Base-by-base conservation (phyloP, 2,329 filamentous ascomycete species). In the Pestalotiopsis sp. region DNA sequence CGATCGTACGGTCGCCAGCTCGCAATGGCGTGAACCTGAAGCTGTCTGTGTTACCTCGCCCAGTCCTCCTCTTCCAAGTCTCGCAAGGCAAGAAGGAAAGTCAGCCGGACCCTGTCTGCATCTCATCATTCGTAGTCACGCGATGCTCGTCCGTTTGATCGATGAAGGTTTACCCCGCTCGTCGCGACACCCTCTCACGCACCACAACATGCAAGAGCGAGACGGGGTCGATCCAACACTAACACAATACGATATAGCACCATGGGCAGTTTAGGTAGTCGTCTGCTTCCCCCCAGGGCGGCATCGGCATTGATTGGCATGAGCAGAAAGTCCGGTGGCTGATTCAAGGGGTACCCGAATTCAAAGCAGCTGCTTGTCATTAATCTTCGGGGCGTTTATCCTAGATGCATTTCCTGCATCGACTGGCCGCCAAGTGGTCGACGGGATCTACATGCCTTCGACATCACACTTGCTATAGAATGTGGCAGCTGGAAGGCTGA, bases 111-210 rank as follows among this genome's bases (percentile, higher is more conserved):
- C 45, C 45, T 52, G 45, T 52, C 45, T 52, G 45, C 45, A 52
- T 52, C 45, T 36, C 59, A 31, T 62, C 59, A 62, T 62, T 27
- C 36, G 59, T 56, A 66, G 64, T 66, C 64, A 66, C 64, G 64
- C 64, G 64, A 66, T 66, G 36, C 36, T 66, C 64, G 64, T 66
- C 64, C 64, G 64, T 66, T 66, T 36, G 45, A 58, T 58, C 20
- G 36, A 27, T 27, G 23, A 52, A 25, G 23, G n/a, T 36, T 58
- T 66, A 66, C 64, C 64, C 64, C 64, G 64, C 64, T 58, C 64
- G 36, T 58, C 27, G 64, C 49, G 64, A 58, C 64, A 66, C 60
- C 45, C 17, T n/a, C 45, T 52, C 45, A 52, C 25, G 31, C 57
- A 63, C 62, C 23, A 64, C 62, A 49, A 23, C 23, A 14, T 14